These are phyloP conservation scores for Fusarium haematococcum DNA, from an alignment of 2,329 filamentous ascomycete genomes.

Conservation along the genomic window DNA sequence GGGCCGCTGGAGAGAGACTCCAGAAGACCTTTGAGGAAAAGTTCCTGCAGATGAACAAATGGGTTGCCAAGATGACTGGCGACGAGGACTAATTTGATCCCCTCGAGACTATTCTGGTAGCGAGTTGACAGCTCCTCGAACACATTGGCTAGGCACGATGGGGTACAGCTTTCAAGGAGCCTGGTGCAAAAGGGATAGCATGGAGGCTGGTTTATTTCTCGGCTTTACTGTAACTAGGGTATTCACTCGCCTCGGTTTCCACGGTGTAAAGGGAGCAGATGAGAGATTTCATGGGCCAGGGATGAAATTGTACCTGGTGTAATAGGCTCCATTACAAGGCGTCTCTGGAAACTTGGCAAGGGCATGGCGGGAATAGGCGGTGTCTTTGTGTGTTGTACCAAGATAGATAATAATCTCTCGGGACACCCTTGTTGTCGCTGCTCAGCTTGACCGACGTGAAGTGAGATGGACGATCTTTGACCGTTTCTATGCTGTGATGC, in stretches of 20 bases:
- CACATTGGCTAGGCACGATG: background rate
- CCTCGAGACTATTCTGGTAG: background rate
- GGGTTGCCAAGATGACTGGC: conserved; percentile 65
- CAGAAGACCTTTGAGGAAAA: conserved; percentile 71
- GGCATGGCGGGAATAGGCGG: background rate
- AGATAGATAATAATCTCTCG: background rate
- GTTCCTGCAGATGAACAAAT: conserved; percentile 69
- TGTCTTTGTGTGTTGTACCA: background rate
- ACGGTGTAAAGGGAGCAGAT: background rate
- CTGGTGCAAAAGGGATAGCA: background rate
- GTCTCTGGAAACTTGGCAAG: conserved; percentile 12
- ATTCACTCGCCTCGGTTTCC: background rate
- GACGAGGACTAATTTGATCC: conserved; percentile 48
- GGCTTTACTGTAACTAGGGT: conserved; percentile 9
- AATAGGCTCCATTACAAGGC: conserved; percentile 14
- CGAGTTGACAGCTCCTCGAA: background rate
- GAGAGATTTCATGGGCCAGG: background rate
- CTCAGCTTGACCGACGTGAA: background rate
- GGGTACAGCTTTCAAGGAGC: background rate
- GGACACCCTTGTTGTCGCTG: background rate
- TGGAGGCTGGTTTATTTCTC: background rate
- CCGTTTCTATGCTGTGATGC: background rate
- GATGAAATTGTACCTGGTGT: conserved; percentile 3
- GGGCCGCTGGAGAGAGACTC: conserved; percentile 65
- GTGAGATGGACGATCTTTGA: background rate